Evolutionary conservation across 2,329 filamentous ascomycete genomes (phyloP).

Genomic region (Scedosporium aurantiacum): DNA sequence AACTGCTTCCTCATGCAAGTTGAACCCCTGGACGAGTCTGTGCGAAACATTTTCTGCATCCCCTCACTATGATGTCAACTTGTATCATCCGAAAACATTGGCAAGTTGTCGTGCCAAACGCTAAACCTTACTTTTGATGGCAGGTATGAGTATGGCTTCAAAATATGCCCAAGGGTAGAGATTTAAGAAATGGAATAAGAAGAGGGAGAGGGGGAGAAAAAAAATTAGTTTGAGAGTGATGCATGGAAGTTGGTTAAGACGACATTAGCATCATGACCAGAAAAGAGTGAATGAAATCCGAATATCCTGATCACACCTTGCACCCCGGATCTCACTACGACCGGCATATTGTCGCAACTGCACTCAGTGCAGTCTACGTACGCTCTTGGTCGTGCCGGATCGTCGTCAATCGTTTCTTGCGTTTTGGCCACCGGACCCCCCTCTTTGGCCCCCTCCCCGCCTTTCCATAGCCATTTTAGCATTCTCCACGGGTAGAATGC

Average conservation of each 20-base stretch:
- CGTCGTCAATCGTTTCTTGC: constrained; percentile 1
- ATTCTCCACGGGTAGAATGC: neutral
- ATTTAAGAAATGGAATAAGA: too few relatives aligned
- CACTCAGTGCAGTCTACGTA: neutral
- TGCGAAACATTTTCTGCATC: neutral
- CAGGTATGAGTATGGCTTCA: too few relatives aligned
- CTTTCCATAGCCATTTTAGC: neutral
- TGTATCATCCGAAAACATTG: too few relatives aligned
- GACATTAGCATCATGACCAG: neutral
- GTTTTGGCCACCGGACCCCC: neutral
- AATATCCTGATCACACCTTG: neutral
- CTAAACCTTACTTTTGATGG: too few relatives aligned
- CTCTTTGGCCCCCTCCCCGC: neutral
- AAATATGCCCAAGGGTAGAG: too few relatives aligned
- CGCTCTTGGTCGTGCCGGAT: constrained; percentile 1
- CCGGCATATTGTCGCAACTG: neutral
- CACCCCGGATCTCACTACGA: neutral
- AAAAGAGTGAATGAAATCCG: neutral
- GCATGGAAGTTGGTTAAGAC: neutral
- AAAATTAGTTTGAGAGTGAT: too few relatives aligned
- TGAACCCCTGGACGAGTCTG: constrained; percentile 1
- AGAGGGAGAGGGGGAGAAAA: too few relatives aligned
- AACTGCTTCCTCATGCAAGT: neutral
- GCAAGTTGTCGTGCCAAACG: too few relatives aligned
- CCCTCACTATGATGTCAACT: neutral